Evolutionary conservation across 2,329 filamentous ascomycete genomes (phyloP), one percentile per base, ranked within the genome.

Genomic region (Chrysosporium queenslandicum): DNA sequence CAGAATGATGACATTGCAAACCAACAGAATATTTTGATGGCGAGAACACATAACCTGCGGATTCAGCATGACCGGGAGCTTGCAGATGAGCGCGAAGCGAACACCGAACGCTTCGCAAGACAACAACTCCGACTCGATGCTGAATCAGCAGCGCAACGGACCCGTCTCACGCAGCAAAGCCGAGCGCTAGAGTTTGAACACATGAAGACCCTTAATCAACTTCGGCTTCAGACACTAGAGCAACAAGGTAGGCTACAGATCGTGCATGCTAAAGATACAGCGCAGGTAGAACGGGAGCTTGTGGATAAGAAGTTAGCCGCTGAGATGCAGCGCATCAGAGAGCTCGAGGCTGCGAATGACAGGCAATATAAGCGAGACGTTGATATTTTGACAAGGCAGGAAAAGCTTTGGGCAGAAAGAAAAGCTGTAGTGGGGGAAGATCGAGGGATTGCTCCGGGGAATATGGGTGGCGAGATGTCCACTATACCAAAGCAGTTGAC

Each of bases 321-420:
- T 16, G 57, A 58, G 30, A 50, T 46, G 20, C 41, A 48, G 18
- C 50, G 54, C 18, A 46, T 57, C 8, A 52, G 47, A 42, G 57
- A 58, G 49, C 21, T 56, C 9, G 55, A 58, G n/a, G 36, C 48
- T 11, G 55, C 51, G 20, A 55, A 55, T 49, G 53, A 54, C 29
- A 53, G 55, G 27, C 56, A 58, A 41, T 57, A 56, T 29, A 43
- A 56, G 30, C 40, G 55, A 30, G 56, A 58, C 40, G 34, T 37
- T n/a, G 56, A 58, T 6, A 14, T 58, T 16, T 37, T 58, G 40
- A 27, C 39, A 4, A 40, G 53, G n/a, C 56, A 58, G 34, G 53
- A 58, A 23, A 49, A 30, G 23, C 18, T 55, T n/a, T 45, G 53
- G 30, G 46, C 45, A 6, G 29, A 45, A 25, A 51, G 55, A 29